Conservation (phyloP, 2,329 filamentous ascomycete genomes). For the Colletotrichum costaricense region DNA sequence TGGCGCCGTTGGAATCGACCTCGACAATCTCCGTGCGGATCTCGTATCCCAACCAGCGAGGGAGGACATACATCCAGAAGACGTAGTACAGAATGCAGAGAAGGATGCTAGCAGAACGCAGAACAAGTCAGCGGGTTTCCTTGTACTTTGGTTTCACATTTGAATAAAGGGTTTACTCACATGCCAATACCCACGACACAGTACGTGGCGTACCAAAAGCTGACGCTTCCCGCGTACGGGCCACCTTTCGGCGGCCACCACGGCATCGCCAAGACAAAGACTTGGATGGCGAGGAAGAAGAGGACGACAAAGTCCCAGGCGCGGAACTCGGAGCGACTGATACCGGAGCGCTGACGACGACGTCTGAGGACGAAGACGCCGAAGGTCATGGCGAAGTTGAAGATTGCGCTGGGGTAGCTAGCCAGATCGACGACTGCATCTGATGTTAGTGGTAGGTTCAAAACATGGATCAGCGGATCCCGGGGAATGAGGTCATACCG, state of each 20-base stretch:
- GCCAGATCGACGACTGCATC: conserved; percentile 66
- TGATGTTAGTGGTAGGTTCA: background rate
- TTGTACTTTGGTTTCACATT: background rate
- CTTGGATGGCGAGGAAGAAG: conserved; percentile 69
- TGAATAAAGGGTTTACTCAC: conserved; percentile 53
- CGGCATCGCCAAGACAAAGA: conserved; percentile 75
- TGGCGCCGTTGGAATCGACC: conserved; percentile 55
- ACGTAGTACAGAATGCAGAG: conserved; percentile 68
- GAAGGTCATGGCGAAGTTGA: conserved; percentile 65
- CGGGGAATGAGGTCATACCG: conserved; percentile 51
- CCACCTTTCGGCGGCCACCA: conserved; percentile 77
- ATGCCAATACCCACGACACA: conserved; percentile 72
- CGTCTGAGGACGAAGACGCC: conserved; percentile 69
- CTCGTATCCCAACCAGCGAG: conserved; percentile 62
- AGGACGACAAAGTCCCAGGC: conserved; percentile 68
- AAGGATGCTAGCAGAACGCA: conserved; percentile 51
- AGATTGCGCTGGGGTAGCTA: conserved; percentile 68
- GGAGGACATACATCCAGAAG: conserved; percentile 68
- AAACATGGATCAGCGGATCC: background rate
- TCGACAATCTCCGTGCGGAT: conserved; percentile 66
- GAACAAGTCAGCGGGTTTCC: background rate
- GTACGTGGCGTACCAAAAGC: conserved; percentile 81
- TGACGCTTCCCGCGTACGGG: conserved; percentile 70
- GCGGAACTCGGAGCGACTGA: conserved; percentile 62
- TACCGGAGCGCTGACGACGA: conserved; percentile 61